Conservation (phyloP, 2,329 filamentous ascomycete genomes). For the Sporothrix pallida region DNA sequence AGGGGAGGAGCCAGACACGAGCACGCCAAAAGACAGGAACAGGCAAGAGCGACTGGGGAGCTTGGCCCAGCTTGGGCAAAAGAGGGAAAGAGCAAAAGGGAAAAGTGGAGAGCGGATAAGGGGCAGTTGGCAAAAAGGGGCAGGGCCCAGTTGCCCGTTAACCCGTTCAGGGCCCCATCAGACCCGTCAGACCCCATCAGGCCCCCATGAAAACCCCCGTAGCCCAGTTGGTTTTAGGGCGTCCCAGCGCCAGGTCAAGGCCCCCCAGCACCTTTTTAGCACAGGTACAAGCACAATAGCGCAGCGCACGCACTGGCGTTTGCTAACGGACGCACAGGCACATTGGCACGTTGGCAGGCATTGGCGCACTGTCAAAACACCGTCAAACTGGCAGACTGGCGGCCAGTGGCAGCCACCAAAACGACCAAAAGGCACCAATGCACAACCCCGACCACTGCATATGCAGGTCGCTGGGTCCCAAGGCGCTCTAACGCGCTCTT, state of each 20-base stretch:
- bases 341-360: not conserved
- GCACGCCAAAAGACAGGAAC: too few relatives aligned
- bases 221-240: slow-evolving; percentile 16
- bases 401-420: not conserved
- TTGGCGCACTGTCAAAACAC: not conserved
- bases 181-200: not conserved
- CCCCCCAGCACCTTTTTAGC: not conserved
- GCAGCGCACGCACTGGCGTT: slow-evolving; percentile 11
- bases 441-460: slow-evolving; percentile 17
- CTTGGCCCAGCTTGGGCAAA: slow-evolving; percentile 13
- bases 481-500: slow-evolving; percentile 22
- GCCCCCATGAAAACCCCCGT: not conserved
- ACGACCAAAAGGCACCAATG: not conserved
- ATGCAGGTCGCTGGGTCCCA: slow-evolving; percentile 23
- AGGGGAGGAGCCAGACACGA: not conserved
- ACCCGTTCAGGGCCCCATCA: not conserved
- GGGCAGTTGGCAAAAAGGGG: slow-evolving; percentile 31
- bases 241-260: slow-evolving; percentile 2
- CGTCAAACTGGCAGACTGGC: not conserved
- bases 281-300: not conserved
- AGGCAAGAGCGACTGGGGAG: not conserved
- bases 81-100: not conserved
- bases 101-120: slow-evolving; percentile 30
- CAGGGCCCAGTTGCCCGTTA: slow-evolving; percentile 15
- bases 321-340: slow-evolving; percentile 7